Base-by-base conservation (phyloP, 805 yeast genomes). In the Sungouiozyma ichnusensis region DNA sequence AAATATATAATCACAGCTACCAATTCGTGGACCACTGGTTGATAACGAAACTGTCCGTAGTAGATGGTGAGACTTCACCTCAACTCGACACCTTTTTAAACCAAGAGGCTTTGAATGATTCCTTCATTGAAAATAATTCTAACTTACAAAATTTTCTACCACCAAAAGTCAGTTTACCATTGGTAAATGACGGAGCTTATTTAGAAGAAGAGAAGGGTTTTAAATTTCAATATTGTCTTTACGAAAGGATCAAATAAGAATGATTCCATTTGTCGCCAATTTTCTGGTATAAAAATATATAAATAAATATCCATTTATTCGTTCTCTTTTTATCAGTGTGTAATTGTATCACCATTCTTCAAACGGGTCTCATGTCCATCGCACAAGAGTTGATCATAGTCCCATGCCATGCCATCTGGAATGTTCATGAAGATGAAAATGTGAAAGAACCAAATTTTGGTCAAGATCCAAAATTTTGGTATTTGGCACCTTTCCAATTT, bases 21-120 rank as follows among this genome's bases (percentile, higher is more conserved):
- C 63, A 64, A 3, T 41, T 65, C 9, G 76, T 80, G 1, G 73
- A 73, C 37, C 69, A 76, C 20, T 62, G 85, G 39, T 68, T 85
- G 19, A 58, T 88, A 14, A 87, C 96, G 0, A 88, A 85, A 55
- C 72, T 88, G 24, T 51, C 58, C 2, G 57, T 60, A n/a, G 51
- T 58, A 3, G 51, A 53, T 3, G 44, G 52, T 4, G 38, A 35
- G 4, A 45, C 43, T 4, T 39, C 48, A 24, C 63, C 78, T 4
- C 73, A 70, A 14, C 75, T 87, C 70, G 97, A 88, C 62, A 77
- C 94, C 1, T 83, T 74, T 51, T 70, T 88, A 45, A 62, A 72
- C 24, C 63, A 69, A 20, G 52, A 41, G 2, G 39, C 18, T 15
- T 36, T 56, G 5, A 35, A 52, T 40, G 50, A 39, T 11, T 16